These are phyloP conservation scores for Beauveria bassiana DNA, from an alignment of 2,329 filamentous ascomycete species.

Conservation along the genomic window DNA sequence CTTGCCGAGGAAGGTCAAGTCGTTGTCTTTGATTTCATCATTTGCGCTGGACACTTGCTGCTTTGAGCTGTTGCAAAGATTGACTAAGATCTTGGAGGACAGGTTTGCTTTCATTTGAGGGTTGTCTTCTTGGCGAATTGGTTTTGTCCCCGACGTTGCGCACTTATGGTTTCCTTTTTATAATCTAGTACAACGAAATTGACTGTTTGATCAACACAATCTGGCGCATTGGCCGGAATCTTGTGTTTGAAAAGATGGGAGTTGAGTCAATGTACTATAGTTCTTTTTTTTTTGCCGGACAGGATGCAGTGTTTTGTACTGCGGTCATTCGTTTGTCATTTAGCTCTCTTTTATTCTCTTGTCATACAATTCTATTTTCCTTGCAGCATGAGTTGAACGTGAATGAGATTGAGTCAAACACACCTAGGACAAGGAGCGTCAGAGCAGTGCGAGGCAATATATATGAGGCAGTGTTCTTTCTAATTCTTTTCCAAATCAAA, in stretches of 20 bases:
- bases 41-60: conserved; percentile 1
- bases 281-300: not conserved
- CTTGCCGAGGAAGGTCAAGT: not conserved
- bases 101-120: conserved; percentile 12
- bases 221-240: not conserved
- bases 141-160: conserved; percentile 12
- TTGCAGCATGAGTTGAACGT: not conserved
- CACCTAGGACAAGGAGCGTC: not conserved
- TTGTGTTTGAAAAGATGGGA: not conserved
- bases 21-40: not conserved
- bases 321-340: conserved; percentile 4
- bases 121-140: conserved; percentile 12
- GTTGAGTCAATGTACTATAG: conserved; percentile 9
- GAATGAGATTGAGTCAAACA: not conserved
- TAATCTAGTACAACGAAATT: conserved; percentile 14
- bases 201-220: conserved; percentile 6
- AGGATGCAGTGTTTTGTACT: conserved; percentile 8
- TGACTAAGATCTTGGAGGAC: conserved; percentile 13
- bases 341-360: conserved; percentile 5
- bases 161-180: conserved; percentile 12
- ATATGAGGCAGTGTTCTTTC: not conserved
- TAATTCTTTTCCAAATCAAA: not conserved
- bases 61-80: conserved; percentile 5
- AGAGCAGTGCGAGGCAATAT: not conserved
- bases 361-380: not conserved